Percentiles rank a stretch among this genome's conserved stretches.
Evolutionary conservation across 2,329 filamentous ascomycete genomes (phyloP).

Genomic region (Trichophyton verrucosum): DNA sequence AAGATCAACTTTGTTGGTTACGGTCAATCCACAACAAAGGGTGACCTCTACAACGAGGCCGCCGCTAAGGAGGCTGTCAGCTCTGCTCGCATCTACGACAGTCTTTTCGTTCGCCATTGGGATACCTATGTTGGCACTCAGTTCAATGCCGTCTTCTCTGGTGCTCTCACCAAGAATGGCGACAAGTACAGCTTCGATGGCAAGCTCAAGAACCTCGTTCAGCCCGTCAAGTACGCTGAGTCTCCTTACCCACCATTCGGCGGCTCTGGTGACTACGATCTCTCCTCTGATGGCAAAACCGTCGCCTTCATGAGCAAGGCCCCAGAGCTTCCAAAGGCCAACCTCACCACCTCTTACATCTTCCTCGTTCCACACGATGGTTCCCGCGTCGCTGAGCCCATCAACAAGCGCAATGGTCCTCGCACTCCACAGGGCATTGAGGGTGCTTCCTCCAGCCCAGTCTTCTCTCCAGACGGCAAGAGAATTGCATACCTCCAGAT

Average conservation of each 20-base stretch:
- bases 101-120: conserved; percentile 72
- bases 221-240: conserved; percentile 33
- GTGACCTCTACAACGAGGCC: conserved; percentile 55
- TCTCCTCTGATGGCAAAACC: conserved; percentile 30
- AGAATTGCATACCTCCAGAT: conserved; percentile 68
- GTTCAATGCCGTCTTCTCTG: conserved; percentile 61
- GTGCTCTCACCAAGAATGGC: conserved; percentile 39
- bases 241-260: conserved; percentile 53
- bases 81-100: conserved; percentile 58
- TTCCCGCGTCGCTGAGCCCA: conserved; percentile 41
- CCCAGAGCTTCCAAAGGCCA: conserved; percentile 31
- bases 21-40: conserved; percentile 55
- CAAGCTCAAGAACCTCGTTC: conserved; percentile 41
- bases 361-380: conserved; percentile 57
- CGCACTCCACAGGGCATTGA: conserved; percentile 40
- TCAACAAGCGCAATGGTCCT: conserved; percentile 29
- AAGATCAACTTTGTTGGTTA: conserved; percentile 40
- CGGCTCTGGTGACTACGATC: conserved; percentile 67
- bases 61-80: conserved; percentile 48
- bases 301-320: conserved; percentile 35
- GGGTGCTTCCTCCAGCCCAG: conserved; percentile 51
- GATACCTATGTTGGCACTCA: conserved; percentile 61
- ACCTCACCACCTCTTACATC: conserved; percentile 70
- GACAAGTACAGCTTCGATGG: conserved; percentile 37
- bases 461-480: conserved; percentile 61